Base-by-base conservation (phyloP, 192 early-diverging fungal species). In the Phlyctochytrium planicorne region DNA sequence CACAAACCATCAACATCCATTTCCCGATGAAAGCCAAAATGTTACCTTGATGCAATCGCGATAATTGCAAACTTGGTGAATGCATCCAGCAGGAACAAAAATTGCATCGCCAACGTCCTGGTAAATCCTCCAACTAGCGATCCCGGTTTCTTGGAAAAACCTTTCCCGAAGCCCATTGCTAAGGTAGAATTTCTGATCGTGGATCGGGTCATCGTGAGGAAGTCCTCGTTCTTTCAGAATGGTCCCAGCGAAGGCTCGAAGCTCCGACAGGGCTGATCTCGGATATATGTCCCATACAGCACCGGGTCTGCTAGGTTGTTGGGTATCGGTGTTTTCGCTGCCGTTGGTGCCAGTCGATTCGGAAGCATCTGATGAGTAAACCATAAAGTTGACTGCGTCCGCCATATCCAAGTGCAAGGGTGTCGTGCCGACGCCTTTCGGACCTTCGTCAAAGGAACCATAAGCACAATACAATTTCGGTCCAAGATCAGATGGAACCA, bases 321-420 rank as follows among this genome's bases (percentile, higher is more conserved):
- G 33, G 25, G 50, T 20, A 53, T 75, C 29, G 32, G 60, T 14
- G 25, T 59, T 23, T 2, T 2, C 23, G 30, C 35, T 29, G 29
- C 53, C 17, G 30, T 27, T 17, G 29, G 52, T 2, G 30, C 24
- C 67, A 63, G 3, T 37, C 17, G 25, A 34, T 10, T 3, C 71
- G 52, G 35, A 65, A 52, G 57, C 52, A 56, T 35, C 52, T 14
- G 31, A 59, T 47, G 76, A 66, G 53, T 88, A 85, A 16, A 81
- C 82, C 90, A 93, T 90, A 16, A 93, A 75, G 55, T 91, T 93
- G 25, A 89, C 87, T 0, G 90, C 90, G 60, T 93, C 90, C 2
- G 91, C 82, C 80, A 91, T 88, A 66, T 93, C 90, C 52, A 89
- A 80, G 61, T 93, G 90, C 32, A 93, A 73, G 37, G 88, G 88